Evolutionary conservation across 371 early-diverging fungal species (phyloP).

Genomic region (Mortierella sp.): DNA sequence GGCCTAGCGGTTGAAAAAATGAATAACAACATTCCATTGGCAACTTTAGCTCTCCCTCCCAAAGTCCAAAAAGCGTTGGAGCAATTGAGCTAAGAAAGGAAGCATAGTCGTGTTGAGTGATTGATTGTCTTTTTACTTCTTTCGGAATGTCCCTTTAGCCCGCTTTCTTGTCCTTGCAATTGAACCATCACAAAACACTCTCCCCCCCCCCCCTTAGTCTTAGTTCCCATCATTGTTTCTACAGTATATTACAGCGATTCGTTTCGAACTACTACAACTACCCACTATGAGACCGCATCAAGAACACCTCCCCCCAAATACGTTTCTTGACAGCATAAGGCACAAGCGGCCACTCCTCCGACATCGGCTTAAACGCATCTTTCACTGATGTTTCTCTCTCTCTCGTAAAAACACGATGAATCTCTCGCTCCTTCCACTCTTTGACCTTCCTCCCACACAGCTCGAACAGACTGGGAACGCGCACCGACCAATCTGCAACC

Average conservation of each 20-base stretch:
- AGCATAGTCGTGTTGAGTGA: too few relatives aligned
- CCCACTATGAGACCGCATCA: slow-evolving; percentile 37
- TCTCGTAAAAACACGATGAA: slow-evolving; percentile 8
- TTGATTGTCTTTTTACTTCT: too few relatives aligned
- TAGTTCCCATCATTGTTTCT: neutral
- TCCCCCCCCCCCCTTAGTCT: neutral
- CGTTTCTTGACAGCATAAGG: slow-evolving; percentile 33
- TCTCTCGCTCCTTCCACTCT: slow-evolving; percentile 47
- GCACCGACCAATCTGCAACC: slow-evolving; percentile 37
- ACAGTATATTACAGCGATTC: neutral
- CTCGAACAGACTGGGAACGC: slow-evolving; percentile 46
- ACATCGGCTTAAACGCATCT: slow-evolving; percentile 19
- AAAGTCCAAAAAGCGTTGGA: too few relatives aligned
- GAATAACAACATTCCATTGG: neutral
- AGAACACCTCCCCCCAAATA: slow-evolving; percentile 40
- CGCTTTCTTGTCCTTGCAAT: too few relatives aligned
- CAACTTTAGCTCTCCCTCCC: too few relatives aligned
- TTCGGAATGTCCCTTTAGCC: neutral
- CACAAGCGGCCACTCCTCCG: slow-evolving; percentile 40
- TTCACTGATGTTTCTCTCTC: slow-evolving; percentile 5
- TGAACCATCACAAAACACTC: too few relatives aligned
- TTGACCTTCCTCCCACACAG: slow-evolving; percentile 41
- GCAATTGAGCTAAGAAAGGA: too few relatives aligned
- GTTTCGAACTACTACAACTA: neutral
- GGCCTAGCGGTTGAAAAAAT: too few relatives aligned